Percentiles rank a stretch among this genome's conserved stretches.
Conservation (phyloP, 2,329 filamentous ascomycete genomes). For the Alternaria rosae region DNA sequence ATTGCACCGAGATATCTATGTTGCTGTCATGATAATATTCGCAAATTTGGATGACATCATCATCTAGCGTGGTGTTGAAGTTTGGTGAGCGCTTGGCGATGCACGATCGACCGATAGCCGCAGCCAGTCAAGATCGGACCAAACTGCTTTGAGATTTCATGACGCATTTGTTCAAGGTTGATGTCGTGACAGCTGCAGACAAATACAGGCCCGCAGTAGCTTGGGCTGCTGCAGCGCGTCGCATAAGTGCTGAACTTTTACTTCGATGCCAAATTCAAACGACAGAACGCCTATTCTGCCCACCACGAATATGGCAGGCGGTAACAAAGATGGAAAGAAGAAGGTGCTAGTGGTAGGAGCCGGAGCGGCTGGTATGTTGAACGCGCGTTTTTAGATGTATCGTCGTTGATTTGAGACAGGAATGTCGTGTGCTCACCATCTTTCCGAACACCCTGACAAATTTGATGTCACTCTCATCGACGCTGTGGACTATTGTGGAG, state of each 20-base stretch:
- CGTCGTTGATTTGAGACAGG: slow-evolving; percentile 40
- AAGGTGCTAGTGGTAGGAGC: slow-evolving; percentile 53
- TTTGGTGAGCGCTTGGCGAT: slow-evolving; percentile 11
- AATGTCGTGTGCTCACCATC: slow-evolving; percentile 71
- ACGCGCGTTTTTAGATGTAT: background rate
- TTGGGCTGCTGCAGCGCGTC: background rate
- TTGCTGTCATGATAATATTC: slow-evolving; percentile 13
- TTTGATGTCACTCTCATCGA: slow-evolving; percentile 62
- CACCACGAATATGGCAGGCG: slow-evolving; percentile 41
- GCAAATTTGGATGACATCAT: slow-evolving; percentile 20
- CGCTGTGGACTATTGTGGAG: slow-evolving; percentile 64
- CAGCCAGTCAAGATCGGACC: slow-evolving; percentile 14
- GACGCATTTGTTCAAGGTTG: slow-evolving; percentile 38
- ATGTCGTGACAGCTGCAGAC: slow-evolving; percentile 19
- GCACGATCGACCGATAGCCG: slow-evolving; percentile 17
- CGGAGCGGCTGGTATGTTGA: slow-evolving; percentile 48
- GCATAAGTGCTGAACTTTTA: slow-evolving; percentile 3
- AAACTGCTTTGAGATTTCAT: slow-evolving; percentile 40
- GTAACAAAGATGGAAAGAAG: slow-evolving; percentile 36
- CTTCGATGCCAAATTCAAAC: slow-evolving; percentile 27
- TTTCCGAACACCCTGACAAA: slow-evolving; percentile 69
- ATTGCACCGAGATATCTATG: slow-evolving; percentile 3
- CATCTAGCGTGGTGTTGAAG: slow-evolving; percentile 7
- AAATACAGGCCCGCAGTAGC: slow-evolving; percentile 18
- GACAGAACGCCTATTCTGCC: slow-evolving; percentile 43